Evolutionary conservation across 2,329 filamentous ascomycete species (phyloP), one percentile per base, ranked within the genome.

Genomic region (Phaeoacremonium minimum): DNA sequence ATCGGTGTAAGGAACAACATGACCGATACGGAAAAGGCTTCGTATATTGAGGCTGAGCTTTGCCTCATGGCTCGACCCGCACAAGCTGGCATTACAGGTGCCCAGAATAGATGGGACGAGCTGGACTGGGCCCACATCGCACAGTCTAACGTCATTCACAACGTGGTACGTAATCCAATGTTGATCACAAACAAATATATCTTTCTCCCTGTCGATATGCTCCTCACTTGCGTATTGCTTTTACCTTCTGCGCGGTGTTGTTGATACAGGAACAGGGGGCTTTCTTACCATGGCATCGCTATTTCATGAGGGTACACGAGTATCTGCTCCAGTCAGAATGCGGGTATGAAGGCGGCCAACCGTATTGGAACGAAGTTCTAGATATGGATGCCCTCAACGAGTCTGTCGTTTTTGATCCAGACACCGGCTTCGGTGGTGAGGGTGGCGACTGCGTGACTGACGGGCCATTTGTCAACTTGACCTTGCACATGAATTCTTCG

Each of bases 281-380:
- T 34, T 62, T 63, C 40, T 46, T 61, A 14, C 55, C 57, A 0
- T 63, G 58, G 49, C 59, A 63, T 30, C 50, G 60, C 6, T 58
- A 53, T 37, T 60, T 55, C 35, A 32, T 60, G 31, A 49, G 46
- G 13, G 43, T 49, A 15, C 57, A 61, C 36, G 59, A 58, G 32
- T 43, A 44, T 20, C 48, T 60, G 4, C 40, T 63, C 13, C 47
- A 50, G 18, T 36, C 48, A 7, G 55, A 61, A 37, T 63, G 60
- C 43, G 39, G 33, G 19, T 53, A 47, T 44, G 45, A 17, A 3
- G 45, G 49, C 13, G 43, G 40, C n/a, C 44, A 55, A 44, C 39
- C 48, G 7, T 62, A 62, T 45, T 64, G 60, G 60, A 55, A 64
- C 40, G 56, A 57, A 46, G 48, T 51, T 6, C 32, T 45, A 3